Percentiles rank a stretch among this genome's conserved stretches.
These are phyloP conservation scores for Backusella parvicylindrica DNA, from an alignment of 192 early-diverging fungal species.

Conservation along the genomic window DNA sequence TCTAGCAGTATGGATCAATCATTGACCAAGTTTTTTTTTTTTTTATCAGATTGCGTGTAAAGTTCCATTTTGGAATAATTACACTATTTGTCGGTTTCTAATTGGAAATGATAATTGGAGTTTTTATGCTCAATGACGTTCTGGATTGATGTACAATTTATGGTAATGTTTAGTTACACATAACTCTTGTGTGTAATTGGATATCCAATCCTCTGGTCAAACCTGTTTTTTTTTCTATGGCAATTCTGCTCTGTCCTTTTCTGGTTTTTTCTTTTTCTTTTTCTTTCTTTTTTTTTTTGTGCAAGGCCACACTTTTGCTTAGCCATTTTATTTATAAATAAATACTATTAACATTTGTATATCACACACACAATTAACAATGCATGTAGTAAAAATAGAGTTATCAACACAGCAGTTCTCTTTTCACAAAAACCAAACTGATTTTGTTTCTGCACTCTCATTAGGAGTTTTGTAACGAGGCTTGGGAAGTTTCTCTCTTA, in stretches of 20 bases:
- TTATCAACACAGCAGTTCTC: too few species aligned
- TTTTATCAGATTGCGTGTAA: background rate
- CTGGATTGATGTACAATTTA: background rate
- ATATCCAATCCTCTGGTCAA: too few species aligned
- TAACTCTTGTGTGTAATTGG: background rate
- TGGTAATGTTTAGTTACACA: background rate
- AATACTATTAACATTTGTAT: too few species aligned
- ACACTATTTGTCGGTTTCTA: background rate
- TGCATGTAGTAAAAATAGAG: too few species aligned
- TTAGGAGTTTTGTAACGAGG: background rate
- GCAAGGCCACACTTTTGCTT: background rate
- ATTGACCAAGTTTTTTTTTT: background rate
- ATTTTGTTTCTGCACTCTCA: background rate
- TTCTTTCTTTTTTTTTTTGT: background rate
- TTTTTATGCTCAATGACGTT: background rate
- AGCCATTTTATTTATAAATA: background rate
- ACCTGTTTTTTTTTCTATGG: background rate
- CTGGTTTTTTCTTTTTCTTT: too few species aligned
- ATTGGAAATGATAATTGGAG: background rate
- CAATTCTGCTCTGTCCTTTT: background rate
- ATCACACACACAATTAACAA: too few species aligned
- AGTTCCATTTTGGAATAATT: background rate
- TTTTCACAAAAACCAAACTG: background rate
- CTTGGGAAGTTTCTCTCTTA: background rate
- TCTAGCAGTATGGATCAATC: background rate